Base-by-base conservation (phyloP, 1,284 basidiomycete genomes). In the Pseudozyma tsukubaensis region DNA sequence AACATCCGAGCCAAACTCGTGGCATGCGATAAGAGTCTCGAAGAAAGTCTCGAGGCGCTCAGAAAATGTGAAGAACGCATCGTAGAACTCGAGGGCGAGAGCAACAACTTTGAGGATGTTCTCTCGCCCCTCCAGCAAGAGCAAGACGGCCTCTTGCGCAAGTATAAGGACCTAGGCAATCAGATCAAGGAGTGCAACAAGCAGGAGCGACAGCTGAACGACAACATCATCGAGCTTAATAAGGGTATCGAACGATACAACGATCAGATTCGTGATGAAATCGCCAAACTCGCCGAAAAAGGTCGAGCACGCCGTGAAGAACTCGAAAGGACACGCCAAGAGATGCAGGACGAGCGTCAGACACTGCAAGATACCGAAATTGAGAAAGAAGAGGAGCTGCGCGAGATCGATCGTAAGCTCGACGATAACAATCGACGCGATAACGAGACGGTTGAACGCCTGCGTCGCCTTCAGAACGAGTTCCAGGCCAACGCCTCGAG, bases 241-340 rank as follows among this genome's bases (percentile, higher is more conserved):
- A 61, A 50, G 19, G 57, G 63, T 34, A 90, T 93, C 59, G 80
- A 85, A 86, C 87, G 0, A 86, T 89, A 43, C 59, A 85, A 90
- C 5, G 71, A 79, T 12, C 86, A 89, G 58, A 92, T 94, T 51
- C 84, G 78, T 14, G 70, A 66, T 13, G 81, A 80, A 54, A 67
- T 67, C n/a, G 72, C 67, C 16, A 76, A 77, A 43, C 73, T 78
- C 16, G 77, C 77, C 11, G 81, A 85, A 19, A 77, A 77, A 32
- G 71, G 86, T 29, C 56, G 68, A 42, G 67, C 68, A 16, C 62
- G 51, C 21, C 69, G 70, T 11, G 63, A 66, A 11, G 51, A 78
- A 18, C 72, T 78, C 19, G 78, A 77, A 16, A 50, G 64, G 24
- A 65, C 51, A 35, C 79, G 76, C 9, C 56, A 72, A 29, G 57